Conservation (phyloP, 192 early-diverging fungal species). For the Podila epicladia region DNA sequence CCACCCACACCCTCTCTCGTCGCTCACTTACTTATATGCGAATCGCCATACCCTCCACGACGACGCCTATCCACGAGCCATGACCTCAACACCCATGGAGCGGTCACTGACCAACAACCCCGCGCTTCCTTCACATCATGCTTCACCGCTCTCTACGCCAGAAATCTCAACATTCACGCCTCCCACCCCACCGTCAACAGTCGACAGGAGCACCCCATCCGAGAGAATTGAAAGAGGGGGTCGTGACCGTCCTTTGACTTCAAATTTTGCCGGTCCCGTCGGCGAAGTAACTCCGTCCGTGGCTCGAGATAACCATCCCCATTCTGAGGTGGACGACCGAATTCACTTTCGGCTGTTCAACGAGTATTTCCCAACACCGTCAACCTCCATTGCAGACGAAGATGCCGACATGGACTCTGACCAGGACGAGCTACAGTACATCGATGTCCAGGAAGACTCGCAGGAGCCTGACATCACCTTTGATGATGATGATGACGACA, state of each 20-base stretch:
- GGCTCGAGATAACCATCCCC: not conserved
- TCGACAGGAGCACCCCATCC: not conserved
- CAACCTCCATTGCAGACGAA: constrained; percentile 1
- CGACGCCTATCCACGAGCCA: not conserved
- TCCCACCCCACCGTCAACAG: not conserved
- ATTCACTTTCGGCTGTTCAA: constrained; percentile 39
- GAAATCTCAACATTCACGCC: not conserved
- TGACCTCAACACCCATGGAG: constrained; percentile 40
- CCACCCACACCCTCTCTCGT: not conserved
- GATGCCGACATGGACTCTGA: constrained; percentile 11
- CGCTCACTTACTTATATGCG: not conserved
- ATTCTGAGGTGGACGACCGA: constrained; percentile 24
- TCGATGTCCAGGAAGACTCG: not conserved
- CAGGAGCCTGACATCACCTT: not conserved
- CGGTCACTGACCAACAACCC: constrained; percentile 35
- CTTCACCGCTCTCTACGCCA: constrained; percentile 17
- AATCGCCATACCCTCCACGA: not conserved
- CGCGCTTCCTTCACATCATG: not conserved
- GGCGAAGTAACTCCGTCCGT: not conserved
- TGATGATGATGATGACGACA: constrained; percentile 14
- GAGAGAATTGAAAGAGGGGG: too few species aligned
- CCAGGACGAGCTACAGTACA: not conserved
- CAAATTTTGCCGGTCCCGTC: not conserved
- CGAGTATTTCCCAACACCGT: constrained; percentile 14
- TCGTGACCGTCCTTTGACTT: too few species aligned